Base-by-base conservation (phyloP, 768 basidiomycete species). In the Nidularia pulvinata region DNA sequence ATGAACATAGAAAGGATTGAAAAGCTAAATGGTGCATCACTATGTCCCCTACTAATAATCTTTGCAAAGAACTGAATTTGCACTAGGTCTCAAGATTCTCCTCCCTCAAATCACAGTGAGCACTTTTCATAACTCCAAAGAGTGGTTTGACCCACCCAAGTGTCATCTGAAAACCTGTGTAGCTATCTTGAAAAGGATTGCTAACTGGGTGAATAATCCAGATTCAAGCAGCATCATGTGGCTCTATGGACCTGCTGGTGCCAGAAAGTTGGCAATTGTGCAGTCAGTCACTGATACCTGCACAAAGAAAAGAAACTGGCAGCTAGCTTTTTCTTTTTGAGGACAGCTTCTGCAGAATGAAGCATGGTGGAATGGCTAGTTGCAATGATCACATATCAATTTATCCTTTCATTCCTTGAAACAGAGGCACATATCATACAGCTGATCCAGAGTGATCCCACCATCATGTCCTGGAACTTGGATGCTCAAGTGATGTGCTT, bases 261-360 rank as follows among this genome's bases (percentile, higher is more conserved):
- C 59, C 0, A 67, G 69, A 1, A 68, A 68, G 46, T 60, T 66
- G 0, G 61, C 66, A 0, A 49, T 74, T 7, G 60, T 61, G 11
- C 70, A 71, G 39, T 66, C 68, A 0, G 56, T 72, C 1, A 65
- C 69, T 9, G 60, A 70, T 25, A 16, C 33, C 1, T 51, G 49
- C 16, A 37, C 5, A 48, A 35, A 4, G 45, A 50, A 14, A 47
- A 30, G 2, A 43, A 35, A 3, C 55, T 63, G n/a, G 57, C 51
- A 13, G 60, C 53, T 5, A 59, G 51, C 19, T 61, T 63, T 43
- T 61, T 67, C 53, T 65, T 62, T 43, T 63, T 54, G 5, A 34
- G 59, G 33, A 42, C 37, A 42, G 16, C 39, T 6, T 25, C 25
- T 4, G 14, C 50, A 13, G 36, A 43, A 34, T n/a, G 58, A 7